Conservation (phyloP, 148 eudicot genomes). For the Rhododendron williamsianum region DNA sequence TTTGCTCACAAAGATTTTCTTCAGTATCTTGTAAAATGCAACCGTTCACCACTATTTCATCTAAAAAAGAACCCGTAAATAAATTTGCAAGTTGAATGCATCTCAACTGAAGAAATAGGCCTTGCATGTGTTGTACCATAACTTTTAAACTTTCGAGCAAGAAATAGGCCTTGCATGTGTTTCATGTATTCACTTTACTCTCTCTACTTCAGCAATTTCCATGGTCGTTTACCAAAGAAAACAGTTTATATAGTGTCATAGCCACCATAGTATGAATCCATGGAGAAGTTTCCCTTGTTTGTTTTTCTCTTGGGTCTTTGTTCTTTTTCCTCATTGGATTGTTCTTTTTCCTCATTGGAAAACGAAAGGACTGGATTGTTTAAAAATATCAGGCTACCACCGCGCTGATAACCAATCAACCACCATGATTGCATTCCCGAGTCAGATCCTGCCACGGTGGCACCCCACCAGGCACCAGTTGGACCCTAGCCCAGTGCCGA, state of each 20-base stretch:
- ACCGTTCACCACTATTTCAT: background rate
- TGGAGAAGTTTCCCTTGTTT: background rate
- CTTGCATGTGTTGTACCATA: background rate
- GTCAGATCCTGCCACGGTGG: background rate
- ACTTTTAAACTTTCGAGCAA: background rate
- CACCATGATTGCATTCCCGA: background rate
- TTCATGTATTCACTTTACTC: background rate
- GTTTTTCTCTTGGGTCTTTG: background rate
- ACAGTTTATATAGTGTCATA: background rate
- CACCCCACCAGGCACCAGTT: background rate
- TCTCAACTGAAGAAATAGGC: background rate
- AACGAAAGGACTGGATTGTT: background rate
- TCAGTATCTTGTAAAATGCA: background rate
- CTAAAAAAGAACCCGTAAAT: too few species aligned
- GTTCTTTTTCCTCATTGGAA: background rate
- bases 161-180: background rate
- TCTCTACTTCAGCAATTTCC: background rate
- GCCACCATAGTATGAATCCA: background rate
- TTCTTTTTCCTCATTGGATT: background rate
- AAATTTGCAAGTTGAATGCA: background rate
- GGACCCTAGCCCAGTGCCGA: background rate
- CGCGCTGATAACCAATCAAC: background rate
- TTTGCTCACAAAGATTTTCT: slow-evolving; percentile 1
- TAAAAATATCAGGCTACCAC: background rate
- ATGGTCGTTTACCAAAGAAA: background rate